Evolutionary conservation across 208 protist species (phyloP), one percentile per base, ranked within the genome.

Genomic region (Wallacemonas collosoma): DNA sequence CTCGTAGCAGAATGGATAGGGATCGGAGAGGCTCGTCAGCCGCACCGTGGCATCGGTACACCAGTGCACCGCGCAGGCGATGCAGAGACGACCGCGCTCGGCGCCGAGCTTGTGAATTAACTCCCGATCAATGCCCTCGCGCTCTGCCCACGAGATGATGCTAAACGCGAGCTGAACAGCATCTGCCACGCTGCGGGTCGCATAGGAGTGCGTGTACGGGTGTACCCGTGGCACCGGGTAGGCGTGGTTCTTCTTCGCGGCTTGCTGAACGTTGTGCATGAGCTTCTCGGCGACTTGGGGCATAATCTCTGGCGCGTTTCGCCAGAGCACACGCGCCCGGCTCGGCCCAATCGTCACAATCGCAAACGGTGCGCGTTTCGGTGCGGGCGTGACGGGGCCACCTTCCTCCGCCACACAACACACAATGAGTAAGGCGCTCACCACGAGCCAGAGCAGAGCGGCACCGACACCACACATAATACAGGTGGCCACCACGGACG

Each of bases 21-120:
- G 76, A 8, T 67, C 68, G 17, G 73, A 72, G n/a, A 81, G 73
- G 15, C 80, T 53, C 26, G 60, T 60, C 41, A 65, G 60, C 38
- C 60, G 60, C 26, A 89, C 80, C 5, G 15, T 78, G 11, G 73
- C 84, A 55, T 81, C 71, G 17, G 56, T 76, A 57, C 85, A 90
- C 85, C 85, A 90, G 75, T 90, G 81, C 7, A 87, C 77, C 15
- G 81, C 68, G 62, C 76, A 84, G 8, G 85, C 72, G 64, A 90
- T 40, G 54, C 72, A 40, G 40, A 85, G 40, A 6, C 41, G 14
- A 35, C 83, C 83, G 62, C 81, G 70, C 3, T 17, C 5, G 9
- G 68, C 72, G 12, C 79, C 83, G 17, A 87, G 62, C 35, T 68
- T 64, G 8, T 73, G 43, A 50, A 17, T 39, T 47, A 87, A 68